A percentile compares a stretch with the other conserved stretches of the same genome.
Evolutionary conservation across 768 basidiomycete species (phyloP).

Genomic region (Phylloporus arenicola): DNA sequence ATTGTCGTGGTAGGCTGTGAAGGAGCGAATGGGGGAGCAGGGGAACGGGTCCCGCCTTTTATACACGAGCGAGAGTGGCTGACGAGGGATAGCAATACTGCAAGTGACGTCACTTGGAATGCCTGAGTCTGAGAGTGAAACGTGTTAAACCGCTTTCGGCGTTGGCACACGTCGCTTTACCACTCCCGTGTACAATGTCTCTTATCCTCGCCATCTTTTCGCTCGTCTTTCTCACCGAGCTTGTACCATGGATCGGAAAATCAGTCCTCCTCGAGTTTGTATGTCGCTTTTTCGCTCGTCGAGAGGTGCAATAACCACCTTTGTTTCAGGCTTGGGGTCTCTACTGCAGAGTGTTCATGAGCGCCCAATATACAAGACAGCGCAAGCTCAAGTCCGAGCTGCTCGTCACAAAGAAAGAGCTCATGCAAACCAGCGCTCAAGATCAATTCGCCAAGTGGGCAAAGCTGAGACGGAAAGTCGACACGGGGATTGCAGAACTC

Average conservation of each 20-base stretch:
- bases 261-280: conserved; percentile 78
- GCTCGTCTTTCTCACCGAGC: conserved; percentile 76
- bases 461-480: conserved; percentile 81
- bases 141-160: too few species aligned
- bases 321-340: conserved; percentile 61
- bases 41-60: not conserved
- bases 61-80: not conserved
- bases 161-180: not conserved
- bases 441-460: conserved; percentile 99
- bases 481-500: conserved; percentile 86
- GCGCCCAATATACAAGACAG: conserved; percentile 52
- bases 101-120: conserved; percentile 2
- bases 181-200: conserved; percentile 46
- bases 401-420: conserved; percentile 74
- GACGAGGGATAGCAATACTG: not conserved
- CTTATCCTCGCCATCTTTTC: conserved; percentile 78
- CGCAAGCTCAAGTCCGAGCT: conserved; percentile 74
- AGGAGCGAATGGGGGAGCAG: not conserved
- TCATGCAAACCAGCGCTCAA: conserved; percentile 86
- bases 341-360: conserved; percentile 64
- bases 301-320: conserved; percentile 1
- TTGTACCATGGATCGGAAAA: conserved; percentile 86
- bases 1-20: not conserved
- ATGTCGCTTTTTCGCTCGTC: conserved; percentile 29
- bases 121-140: too few species aligned